phyloP scores from a whole-genome alignment of 2,329 filamentous ascomycete genomes.

The Cladophialophora immunda region DNA sequence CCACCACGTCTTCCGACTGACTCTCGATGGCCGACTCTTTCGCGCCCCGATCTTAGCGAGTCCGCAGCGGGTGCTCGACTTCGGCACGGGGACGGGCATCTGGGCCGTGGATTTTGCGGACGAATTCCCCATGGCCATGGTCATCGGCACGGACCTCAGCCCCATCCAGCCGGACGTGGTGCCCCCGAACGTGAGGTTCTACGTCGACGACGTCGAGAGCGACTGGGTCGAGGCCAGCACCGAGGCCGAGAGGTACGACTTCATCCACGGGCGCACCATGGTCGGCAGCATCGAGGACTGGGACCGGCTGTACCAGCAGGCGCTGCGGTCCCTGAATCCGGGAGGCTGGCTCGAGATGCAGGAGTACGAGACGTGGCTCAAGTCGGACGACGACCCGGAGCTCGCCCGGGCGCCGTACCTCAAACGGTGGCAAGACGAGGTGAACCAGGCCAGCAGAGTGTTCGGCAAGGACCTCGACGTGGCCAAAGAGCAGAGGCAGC shows the following conservation, averaged over 20 bases:
- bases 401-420: slow-evolving; percentile 26
- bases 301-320: slow-evolving; percentile 49
- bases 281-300: slow-evolving; percentile 66
- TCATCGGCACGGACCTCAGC: slow-evolving; percentile 56
- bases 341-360: slow-evolving; percentile 54
- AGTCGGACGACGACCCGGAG: slow-evolving; percentile 27
- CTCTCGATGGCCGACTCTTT: slow-evolving; percentile 45
- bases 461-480: slow-evolving; percentile 49
- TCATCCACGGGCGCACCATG: slow-evolving; percentile 56
- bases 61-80: slow-evolving; percentile 45
- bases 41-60: slow-evolving; percentile 42
- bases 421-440: slow-evolving; percentile 42
- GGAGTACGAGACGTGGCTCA: slow-evolving; percentile 42
- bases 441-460: slow-evolving; percentile 44
- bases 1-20: slow-evolving; percentile 47
- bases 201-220: slow-evolving; percentile 48
- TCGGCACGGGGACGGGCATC: slow-evolving; percentile 49
- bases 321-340: slow-evolving; percentile 43
- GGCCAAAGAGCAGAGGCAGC: slow-evolving; percentile 39
- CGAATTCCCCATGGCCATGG: slow-evolving; percentile 26
- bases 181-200: slow-evolving; percentile 47
- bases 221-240: slow-evolving; percentile 43
- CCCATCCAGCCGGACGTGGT: slow-evolving; percentile 51
- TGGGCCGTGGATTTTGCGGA: slow-evolving; percentile 50
- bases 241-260: slow-evolving; percentile 48